phyloP scores from a whole-genome alignment of 352 stramenopile genomes.

The Phytophthora fragariae region DNA sequence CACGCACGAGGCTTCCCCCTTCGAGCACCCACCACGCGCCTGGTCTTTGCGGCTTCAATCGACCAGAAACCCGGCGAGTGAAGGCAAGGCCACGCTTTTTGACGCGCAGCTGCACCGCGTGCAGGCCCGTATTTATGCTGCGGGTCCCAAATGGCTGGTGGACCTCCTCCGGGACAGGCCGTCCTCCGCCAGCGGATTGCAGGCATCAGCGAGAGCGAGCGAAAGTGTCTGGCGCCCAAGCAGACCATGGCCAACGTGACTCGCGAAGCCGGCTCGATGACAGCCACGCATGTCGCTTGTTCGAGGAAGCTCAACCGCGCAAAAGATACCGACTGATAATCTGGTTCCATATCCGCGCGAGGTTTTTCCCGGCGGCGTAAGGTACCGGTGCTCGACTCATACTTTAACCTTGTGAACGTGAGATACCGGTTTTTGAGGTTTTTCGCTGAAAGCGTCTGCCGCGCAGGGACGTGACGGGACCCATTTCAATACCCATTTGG shows the following conservation, averaged over 20 bases:
- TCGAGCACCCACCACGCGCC: constrained; percentile 7
- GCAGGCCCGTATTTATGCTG: constrained; percentile 28
- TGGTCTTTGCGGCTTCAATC: constrained; percentile 23
- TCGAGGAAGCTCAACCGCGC: background rate
- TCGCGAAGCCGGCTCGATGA: background rate
- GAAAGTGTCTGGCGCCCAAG: background rate
- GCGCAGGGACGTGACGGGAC: background rate
- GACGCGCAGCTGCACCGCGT: constrained; percentile 23
- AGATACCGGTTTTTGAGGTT: background rate
- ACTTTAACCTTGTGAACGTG: background rate
- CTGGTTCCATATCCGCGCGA: background rate
- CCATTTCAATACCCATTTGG: background rate
- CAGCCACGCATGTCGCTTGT: background rate
- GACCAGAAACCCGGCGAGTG: constrained; percentile 16
- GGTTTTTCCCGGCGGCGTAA: background rate
- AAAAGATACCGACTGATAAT: constrained; percentile 3
- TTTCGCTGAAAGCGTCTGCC: background rate
- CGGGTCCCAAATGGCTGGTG: constrained; percentile 18
- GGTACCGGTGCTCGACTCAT: background rate
- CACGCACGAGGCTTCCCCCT: constrained; percentile 9
- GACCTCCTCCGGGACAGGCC: background rate
- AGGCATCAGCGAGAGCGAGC: background rate
- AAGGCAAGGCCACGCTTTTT: constrained; percentile 11
- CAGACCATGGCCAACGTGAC: background rate
- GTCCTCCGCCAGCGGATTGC: background rate